Percentiles rank a stretch among this genome's conserved stretches.
Evolutionary conservation across 768 basidiomycete species (phyloP).

Genomic region (Lentinula lateritia): DNA sequence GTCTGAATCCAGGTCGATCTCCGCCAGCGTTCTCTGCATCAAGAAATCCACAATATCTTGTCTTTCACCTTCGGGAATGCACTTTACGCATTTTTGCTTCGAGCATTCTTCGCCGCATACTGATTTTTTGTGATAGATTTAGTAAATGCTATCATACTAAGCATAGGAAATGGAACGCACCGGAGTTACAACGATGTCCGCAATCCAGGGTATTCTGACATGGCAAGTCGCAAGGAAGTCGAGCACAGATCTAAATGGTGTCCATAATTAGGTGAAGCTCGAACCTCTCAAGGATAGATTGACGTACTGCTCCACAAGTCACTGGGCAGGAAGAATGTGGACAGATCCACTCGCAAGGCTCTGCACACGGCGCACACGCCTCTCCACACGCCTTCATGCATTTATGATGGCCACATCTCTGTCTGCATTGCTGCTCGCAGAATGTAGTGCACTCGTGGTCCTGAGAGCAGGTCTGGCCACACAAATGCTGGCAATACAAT

Average conservation of each 20-base stretch:
- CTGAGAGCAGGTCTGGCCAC: constrained; percentile 36
- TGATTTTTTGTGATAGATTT: constrained; percentile 17
- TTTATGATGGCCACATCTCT: constrained; percentile 46
- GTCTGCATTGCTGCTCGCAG: constrained; percentile 46
- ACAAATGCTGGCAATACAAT: constrained; percentile 54
- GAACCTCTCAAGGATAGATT: not conserved
- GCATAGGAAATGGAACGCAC: constrained; percentile 25
- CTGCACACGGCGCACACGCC: constrained; percentile 58
- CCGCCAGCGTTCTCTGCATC: constrained; percentile 42
- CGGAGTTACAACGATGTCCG: constrained; percentile 64
- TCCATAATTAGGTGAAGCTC: not conserved
- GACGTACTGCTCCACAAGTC: constrained; percentile 63
- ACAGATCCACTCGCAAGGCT: constrained; percentile 58
- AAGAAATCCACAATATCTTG: constrained; percentile 55
- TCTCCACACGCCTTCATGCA: constrained; percentile 44
- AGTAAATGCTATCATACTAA: not conserved
- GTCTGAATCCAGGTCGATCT: constrained; percentile 34
- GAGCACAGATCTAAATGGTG: constrained; percentile 47
- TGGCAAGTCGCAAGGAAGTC: constrained; percentile 56
- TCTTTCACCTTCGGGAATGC: constrained; percentile 33
- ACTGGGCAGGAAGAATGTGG: constrained; percentile 51
- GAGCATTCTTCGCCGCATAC: constrained; percentile 66
- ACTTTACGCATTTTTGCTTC: constrained; percentile 48
- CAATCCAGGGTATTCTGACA: constrained; percentile 47
- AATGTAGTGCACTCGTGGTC: constrained; percentile 41